Evolutionary conservation across 345 rosid species (phyloP), one percentile per base, ranked within the genome.

Genomic region (Populus tremula): DNA sequence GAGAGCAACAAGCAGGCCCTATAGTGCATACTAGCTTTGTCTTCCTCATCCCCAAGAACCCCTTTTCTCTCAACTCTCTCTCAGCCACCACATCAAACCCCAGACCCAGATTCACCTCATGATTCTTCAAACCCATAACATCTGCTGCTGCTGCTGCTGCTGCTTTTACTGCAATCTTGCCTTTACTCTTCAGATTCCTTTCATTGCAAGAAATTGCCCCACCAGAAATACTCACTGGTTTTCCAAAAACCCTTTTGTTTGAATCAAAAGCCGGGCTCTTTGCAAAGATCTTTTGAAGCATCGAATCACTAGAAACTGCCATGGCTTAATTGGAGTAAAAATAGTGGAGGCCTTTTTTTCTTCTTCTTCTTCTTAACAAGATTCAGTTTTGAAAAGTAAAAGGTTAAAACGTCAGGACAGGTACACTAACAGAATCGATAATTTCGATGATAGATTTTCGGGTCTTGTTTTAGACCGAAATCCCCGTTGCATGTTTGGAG

Each of bases 21-120:
- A 91, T 83, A 3, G 94, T 91, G 83, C 92, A 89, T 74, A 91
- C 94, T 3, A 91, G 82, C 86, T 91, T 91, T 27, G 92, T 91
- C 86, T 88, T 91, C 89, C 94, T 84, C 90, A 89, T 78, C 72
- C 94, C 92, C 77, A 87, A 36, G 76, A 89, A 89, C 43, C 94
- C 94, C 72, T 85, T 89, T 76, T 87, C 92, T 45, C 87, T 83
- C 86, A 89, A 64, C 86, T 89, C 94, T 50, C 74, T 80, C 78
- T 87, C 88, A 0, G 87, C 79, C 36, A 84, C 92, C 56, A 78
- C 82, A 80, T 91, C 92, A 31, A 89, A 74, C 62, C 89, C 86
- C 72, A 84, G 20, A 16, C 72, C 82, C 64, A 80, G 41, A 43
- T 38, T 75, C 54, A 72, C 72, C 73, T 53, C 79, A 38, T 21